Percentiles rank a stretch among this genome's conserved stretches.
phyloP scores from a whole-genome alignment of 2,329 filamentous ascomycete species.

The Leptographium galeiforme region DNA sequence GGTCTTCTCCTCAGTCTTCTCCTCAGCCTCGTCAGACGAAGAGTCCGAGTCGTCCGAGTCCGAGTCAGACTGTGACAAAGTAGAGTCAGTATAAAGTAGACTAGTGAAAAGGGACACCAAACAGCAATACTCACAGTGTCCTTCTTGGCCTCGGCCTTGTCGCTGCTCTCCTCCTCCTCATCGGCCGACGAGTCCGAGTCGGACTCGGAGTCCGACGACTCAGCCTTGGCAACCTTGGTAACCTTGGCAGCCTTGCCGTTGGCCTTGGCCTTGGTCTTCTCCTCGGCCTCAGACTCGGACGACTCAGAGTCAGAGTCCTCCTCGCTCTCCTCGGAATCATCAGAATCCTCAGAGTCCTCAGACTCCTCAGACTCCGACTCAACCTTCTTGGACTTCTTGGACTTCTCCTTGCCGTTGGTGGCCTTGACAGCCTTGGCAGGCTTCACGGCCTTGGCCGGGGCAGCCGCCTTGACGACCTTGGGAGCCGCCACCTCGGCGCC shows the following conservation, averaged over 20 bases:
- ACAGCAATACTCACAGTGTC: constrained; percentile 7
- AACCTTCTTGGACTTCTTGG: constrained; percentile 13
- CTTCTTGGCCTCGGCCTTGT: constrained; percentile 9
- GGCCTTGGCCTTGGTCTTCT: constrained; percentile 15
- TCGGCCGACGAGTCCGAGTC: constrained; percentile 19
- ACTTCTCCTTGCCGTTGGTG: constrained; percentile 26
- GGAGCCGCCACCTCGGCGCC: constrained; percentile 33
- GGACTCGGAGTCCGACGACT: constrained; percentile 12
- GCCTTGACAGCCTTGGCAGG: constrained; percentile 48
- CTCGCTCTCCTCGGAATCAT: constrained; percentile 14
- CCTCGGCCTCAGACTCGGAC: constrained; percentile 11
- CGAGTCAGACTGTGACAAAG: constrained; percentile 18
- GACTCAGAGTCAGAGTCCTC: constrained; percentile 13
- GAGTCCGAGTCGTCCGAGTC: constrained; percentile 20
- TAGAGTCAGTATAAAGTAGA: not conserved
- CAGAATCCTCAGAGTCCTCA: constrained; percentile 1
- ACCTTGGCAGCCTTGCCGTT: constrained; percentile 10
- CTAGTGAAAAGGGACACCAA: not conserved
- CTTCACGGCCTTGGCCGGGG: constrained; percentile 48
- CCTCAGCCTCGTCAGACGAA: constrained; percentile 14
- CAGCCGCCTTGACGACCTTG: constrained; percentile 55
- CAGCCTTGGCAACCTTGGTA: constrained; percentile 5
- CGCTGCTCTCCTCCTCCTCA: constrained; percentile 13
- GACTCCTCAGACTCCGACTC: constrained; percentile 13
- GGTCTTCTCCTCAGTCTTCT: constrained; percentile 24